These are phyloP conservation scores for Colletotrichum sp. DNA, from an alignment of 2,329 filamentous ascomycete species.

Conservation along the genomic window DNA sequence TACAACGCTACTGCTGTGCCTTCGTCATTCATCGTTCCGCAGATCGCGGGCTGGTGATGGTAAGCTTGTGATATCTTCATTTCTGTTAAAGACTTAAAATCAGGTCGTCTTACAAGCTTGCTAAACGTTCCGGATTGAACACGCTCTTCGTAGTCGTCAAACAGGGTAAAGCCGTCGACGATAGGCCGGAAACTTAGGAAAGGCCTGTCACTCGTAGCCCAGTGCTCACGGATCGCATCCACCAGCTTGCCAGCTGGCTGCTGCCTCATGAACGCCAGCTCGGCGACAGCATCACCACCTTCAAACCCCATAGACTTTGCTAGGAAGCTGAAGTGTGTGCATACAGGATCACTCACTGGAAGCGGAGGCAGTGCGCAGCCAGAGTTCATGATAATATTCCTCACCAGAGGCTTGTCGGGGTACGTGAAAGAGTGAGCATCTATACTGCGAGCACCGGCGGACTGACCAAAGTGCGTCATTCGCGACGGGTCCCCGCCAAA, in stretches of 20 bases:
- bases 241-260: not conserved
- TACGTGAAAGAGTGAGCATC: not conserved
- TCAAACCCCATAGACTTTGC: not conserved
- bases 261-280: not conserved
- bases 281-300: not conserved
- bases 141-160: not conserved
- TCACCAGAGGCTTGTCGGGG: not conserved
- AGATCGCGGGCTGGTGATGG: not conserved
- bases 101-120: not conserved
- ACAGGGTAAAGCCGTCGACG: not conserved
- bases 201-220: not conserved
- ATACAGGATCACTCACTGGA: not conserved
- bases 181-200: not conserved
- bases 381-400: not conserved
- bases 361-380: not conserved
- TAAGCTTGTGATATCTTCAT: fast-evolving
- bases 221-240: not conserved
- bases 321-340: not conserved
- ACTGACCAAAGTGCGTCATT: not conserved
- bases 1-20: not conserved
- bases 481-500: not conserved
- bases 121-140: not conserved
- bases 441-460: not conserved
- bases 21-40: not conserved
- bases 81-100: not conserved